Percentiles rank a stretch among this genome's conserved stretches.
Evolutionary conservation across 495 filamentous ascomycete species (phyloP).

Genomic region (Penicillium verhagenii): DNA sequence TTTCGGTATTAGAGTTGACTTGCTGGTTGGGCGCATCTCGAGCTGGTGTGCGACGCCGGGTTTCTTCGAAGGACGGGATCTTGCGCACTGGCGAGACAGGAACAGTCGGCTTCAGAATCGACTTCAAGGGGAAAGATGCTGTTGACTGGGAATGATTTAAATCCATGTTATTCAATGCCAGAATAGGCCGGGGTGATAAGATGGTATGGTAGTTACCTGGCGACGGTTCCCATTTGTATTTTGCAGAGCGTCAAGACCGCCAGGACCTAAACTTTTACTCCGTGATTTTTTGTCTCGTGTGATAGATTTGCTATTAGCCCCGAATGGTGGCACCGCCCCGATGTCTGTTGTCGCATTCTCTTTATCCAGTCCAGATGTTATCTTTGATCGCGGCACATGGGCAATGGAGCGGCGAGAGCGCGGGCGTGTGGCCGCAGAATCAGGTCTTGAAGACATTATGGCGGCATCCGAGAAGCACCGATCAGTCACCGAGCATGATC

Average conservation of each 20-base stretch:
- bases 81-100: constrained; percentile 63
- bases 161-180: constrained; percentile 4
- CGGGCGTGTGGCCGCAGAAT: constrained; percentile 39
- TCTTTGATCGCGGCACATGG: constrained; percentile 55
- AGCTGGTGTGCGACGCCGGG: constrained; percentile 41
- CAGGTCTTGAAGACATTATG: constrained; percentile 41
- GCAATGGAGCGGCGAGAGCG: constrained; percentile 79
- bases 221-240: constrained; percentile 75
- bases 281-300: constrained; percentile 70
- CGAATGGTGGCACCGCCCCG: constrained; percentile 32
- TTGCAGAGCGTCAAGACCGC: constrained; percentile 79
- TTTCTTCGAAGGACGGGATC: constrained; percentile 51
- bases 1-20: constrained; percentile 12
- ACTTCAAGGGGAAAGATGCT: constrained; percentile 59
- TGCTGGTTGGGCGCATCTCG: constrained; percentile 27
- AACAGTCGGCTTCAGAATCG: constrained; percentile 83
- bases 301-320: constrained; percentile 31
- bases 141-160: constrained; percentile 44
- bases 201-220: constrained; percentile 54
- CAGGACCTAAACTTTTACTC: constrained; percentile 94
- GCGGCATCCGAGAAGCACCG: neutral
- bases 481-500: constrained; percentile 16
- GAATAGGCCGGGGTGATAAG: constrained; percentile 1
- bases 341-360: constrained; percentile 72
- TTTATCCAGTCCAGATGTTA: constrained; percentile 52